Conservation (phyloP, 177 flowering plant genomes). For the Telopea speciosissima region DNA sequence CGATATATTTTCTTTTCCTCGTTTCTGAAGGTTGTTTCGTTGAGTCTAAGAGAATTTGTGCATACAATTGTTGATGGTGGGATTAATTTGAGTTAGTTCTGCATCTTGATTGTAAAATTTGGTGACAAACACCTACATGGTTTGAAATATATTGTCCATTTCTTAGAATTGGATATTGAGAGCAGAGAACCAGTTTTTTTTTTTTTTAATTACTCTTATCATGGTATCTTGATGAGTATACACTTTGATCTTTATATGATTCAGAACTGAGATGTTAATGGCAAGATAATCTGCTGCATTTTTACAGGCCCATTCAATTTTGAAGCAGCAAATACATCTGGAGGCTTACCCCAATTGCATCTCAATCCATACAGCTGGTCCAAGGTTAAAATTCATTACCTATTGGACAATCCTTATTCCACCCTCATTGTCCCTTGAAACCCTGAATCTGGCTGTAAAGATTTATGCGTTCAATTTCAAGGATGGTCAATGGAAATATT, state of each 20-base stretch:
- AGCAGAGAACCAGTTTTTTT: background rate
- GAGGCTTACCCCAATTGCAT: constrained; percentile 43
- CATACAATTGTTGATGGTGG: background rate
- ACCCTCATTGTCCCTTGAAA: background rate
- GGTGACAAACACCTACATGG: background rate
- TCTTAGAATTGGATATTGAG: background rate
- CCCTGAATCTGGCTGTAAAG: background rate
- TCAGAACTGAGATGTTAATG: background rate
- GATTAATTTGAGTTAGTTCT: too few relatives aligned
- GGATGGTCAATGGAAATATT: background rate
- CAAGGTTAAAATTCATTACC: constrained; percentile 15
- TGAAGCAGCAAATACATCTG: constrained; percentile 27
- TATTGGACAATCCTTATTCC: background rate
- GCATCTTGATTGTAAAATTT: background rate
- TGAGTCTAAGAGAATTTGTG: too few relatives aligned
- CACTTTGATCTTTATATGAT: background rate
- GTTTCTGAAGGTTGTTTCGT: background rate
- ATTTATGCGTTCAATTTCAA: background rate
- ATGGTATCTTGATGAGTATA: background rate
- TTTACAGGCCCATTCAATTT: constrained; percentile 69
- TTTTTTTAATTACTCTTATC: background rate
- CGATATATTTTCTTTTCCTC: background rate
- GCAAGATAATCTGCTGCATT: background rate
- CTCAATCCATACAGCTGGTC: constrained; percentile 74
- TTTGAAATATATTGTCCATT: background rate